Conservation (phyloP, 1,284 basidiomycete genomes). For the Schizophyllum commune region DNA sequence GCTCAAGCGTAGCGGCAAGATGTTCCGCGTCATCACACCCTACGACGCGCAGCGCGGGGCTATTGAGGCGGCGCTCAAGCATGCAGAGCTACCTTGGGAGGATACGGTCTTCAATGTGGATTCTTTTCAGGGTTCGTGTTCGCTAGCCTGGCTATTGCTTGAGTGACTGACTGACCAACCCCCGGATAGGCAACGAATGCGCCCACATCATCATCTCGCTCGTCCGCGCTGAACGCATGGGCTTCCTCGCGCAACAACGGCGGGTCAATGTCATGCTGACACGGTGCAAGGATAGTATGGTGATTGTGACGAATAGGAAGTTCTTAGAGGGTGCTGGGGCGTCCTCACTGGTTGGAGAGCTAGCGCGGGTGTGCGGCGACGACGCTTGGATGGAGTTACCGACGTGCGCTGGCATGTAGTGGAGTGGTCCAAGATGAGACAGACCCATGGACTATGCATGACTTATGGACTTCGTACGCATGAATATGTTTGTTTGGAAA, state of each 20-base stretch:
- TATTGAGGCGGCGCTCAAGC: slow-evolving; percentile 33
- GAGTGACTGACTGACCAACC: slow-evolving; percentile 11
- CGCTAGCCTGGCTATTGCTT: slow-evolving; percentile 20
- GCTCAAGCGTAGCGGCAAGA: slow-evolving; percentile 20
- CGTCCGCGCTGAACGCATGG: slow-evolving; percentile 36
- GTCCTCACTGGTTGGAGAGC: slow-evolving; percentile 37
- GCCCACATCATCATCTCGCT: slow-evolving; percentile 57
- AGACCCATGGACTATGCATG: not conserved
- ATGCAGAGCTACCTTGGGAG: slow-evolving; percentile 29
- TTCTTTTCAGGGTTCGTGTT: slow-evolving; percentile 38
- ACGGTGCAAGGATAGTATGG: slow-evolving; percentile 49
- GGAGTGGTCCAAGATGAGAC: no score
- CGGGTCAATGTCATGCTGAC: slow-evolving; percentile 67
- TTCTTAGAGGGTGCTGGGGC: slow-evolving; percentile 37
- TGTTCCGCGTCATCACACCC: slow-evolving; percentile 46
- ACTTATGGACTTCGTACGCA: no score
- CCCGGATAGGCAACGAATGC: slow-evolving; percentile 36
- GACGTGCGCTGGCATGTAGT: not conserved
- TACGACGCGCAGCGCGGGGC: slow-evolving; percentile 46
- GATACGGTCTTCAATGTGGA: slow-evolving; percentile 49
- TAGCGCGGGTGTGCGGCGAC: slow-evolving; percentile 29
- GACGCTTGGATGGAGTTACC: slow-evolving; percentile 29
- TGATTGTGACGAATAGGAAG: slow-evolving; percentile 38
- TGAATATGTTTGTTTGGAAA: no score
- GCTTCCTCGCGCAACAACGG: slow-evolving; percentile 40